phyloP scores from a whole-genome alignment of 2,329 filamentous ascomycete species.

The Alternaria incomplexa region DNA sequence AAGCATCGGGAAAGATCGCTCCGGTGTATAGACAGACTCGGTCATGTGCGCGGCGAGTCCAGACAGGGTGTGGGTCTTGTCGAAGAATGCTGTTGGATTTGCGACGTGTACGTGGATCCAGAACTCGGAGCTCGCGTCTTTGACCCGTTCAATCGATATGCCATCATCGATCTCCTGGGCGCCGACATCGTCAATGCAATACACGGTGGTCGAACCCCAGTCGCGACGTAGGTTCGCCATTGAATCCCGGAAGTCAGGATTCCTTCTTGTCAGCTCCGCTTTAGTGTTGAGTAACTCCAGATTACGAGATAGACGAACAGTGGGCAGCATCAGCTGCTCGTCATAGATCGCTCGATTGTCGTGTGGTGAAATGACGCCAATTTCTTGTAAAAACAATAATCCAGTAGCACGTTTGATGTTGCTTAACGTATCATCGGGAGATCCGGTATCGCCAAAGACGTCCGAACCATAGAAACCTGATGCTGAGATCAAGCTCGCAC shows the following conservation, averaged over 20 bases:
- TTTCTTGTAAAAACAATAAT: constrained; percentile 76
- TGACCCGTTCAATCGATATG: constrained; percentile 70
- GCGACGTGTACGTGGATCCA: constrained; percentile 83
- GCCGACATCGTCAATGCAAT: constrained; percentile 72
- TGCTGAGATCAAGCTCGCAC: constrained; percentile 68
- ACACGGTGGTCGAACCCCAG: constrained; percentile 67
- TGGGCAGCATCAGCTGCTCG: constrained; percentile 59
- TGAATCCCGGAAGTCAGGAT: constrained; percentile 55
- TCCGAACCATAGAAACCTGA: constrained; percentile 64
- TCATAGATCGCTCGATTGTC: constrained; percentile 71
- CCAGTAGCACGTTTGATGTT: constrained; percentile 45
- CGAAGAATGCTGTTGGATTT: constrained; percentile 75
- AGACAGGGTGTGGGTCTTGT: constrained; percentile 63
- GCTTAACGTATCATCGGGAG: background rate
- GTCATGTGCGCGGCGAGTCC: constrained; percentile 66
- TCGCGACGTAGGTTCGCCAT: constrained; percentile 65
- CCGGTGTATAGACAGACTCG: constrained; percentile 63
- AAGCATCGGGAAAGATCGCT: constrained; percentile 64
- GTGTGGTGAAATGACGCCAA: constrained; percentile 74
- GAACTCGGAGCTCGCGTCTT: constrained; percentile 57
- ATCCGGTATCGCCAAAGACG: constrained; percentile 24
- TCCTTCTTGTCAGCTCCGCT: constrained; percentile 28
- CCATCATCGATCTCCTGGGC: constrained; percentile 81
- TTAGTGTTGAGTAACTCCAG: constrained; percentile 50
- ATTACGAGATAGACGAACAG: constrained; percentile 52